Evolutionary conservation across 345 rosid genomes (phyloP).

Genomic region (Cardamine occulta): DNA sequence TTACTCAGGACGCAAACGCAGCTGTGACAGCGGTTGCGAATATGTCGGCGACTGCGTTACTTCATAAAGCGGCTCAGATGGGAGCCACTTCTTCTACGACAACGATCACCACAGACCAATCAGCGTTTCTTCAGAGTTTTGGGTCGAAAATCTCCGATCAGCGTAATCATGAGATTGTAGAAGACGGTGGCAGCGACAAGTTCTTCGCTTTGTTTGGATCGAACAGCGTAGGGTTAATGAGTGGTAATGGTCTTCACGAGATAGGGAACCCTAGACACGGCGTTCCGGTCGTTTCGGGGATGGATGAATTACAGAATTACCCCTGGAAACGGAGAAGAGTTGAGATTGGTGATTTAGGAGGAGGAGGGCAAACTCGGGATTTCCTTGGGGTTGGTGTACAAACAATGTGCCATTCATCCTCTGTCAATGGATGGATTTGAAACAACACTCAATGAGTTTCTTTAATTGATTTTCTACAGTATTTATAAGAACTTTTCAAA

Average conservation of each 20-base stretch:
- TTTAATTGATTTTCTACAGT: neutral
- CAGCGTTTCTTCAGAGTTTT: constrained; percentile 55
- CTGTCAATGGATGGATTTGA: constrained; percentile 65
- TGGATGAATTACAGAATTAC: constrained; percentile 49
- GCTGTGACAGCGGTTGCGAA: constrained; percentile 46
- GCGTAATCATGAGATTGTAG: constrained; percentile 34
- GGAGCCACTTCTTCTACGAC: constrained; percentile 59
- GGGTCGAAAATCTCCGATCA: constrained; percentile 53
- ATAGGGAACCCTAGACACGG: constrained; percentile 48
- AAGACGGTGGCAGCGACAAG: constrained; percentile 53
- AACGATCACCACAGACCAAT: constrained; percentile 45
- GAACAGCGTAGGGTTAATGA: constrained; percentile 24
- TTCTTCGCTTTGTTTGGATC: constrained; percentile 53
- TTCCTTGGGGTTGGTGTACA: constrained; percentile 88
- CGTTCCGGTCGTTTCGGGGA: constrained; percentile 38
- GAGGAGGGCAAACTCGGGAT: constrained; percentile 87
- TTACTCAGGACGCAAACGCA: constrained; percentile 39
- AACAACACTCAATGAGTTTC: neutral
- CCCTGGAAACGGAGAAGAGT: constrained; percentile 45
- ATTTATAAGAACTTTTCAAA: constrained; percentile 16
- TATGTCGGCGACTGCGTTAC: constrained; percentile 94
- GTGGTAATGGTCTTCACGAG: constrained; percentile 35
- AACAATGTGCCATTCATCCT: constrained; percentile 56
- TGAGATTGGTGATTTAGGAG: constrained; percentile 31
- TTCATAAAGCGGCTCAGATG: constrained; percentile 92